Percentiles rank a stretch among this genome's conserved stretches.
Evolutionary conservation across 495 filamentous ascomycete genomes (phyloP).

Genomic region (Penicillium lividum): DNA sequence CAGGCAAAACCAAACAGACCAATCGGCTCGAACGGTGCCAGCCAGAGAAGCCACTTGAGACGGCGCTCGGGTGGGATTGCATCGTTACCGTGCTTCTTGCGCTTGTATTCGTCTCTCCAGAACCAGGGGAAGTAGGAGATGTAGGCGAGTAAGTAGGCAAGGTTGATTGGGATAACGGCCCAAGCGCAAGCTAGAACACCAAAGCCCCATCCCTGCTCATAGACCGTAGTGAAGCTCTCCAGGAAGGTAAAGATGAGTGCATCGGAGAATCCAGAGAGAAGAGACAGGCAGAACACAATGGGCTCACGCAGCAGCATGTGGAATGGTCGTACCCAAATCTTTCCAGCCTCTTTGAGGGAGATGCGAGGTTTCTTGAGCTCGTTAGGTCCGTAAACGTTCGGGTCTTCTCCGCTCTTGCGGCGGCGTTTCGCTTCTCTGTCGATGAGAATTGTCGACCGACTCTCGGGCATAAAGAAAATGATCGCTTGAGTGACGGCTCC

Average conservation of each 20-base stretch:
- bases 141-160: slow-evolving; percentile 68
- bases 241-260: slow-evolving; percentile 80
- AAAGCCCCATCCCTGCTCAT: slow-evolving; percentile 62
- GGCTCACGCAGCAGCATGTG: slow-evolving; percentile 73
- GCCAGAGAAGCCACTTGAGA: slow-evolving; percentile 51
- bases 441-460: slow-evolving; percentile 64
- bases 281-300: slow-evolving; percentile 68
- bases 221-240: slow-evolving; percentile 63
- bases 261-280: slow-evolving; percentile 73
- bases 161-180: slow-evolving; percentile 59
- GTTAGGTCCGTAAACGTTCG: slow-evolving; percentile 63
- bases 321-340: slow-evolving; percentile 70
- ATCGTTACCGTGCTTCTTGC: slow-evolving; percentile 39
- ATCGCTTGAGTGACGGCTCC: slow-evolving; percentile 63
- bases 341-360: slow-evolving; percentile 53
- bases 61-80: slow-evolving; percentile 29
- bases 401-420: slow-evolving; percentile 53
- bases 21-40: slow-evolving; percentile 62
- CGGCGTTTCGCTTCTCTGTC: slow-evolving; percentile 64
- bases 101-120: slow-evolving; percentile 43
- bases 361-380: slow-evolving; percentile 56
- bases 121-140: slow-evolving; percentile 64
- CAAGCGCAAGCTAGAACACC: slow-evolving; percentile 52
- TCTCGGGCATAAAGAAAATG: slow-evolving; percentile 68
- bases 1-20: slow-evolving; percentile 68